These are phyloP conservation scores for Neofusicoccum kwambonambiense DNA, from an alignment of 2,329 filamentous ascomycete species.

Conservation along the genomic window DNA sequence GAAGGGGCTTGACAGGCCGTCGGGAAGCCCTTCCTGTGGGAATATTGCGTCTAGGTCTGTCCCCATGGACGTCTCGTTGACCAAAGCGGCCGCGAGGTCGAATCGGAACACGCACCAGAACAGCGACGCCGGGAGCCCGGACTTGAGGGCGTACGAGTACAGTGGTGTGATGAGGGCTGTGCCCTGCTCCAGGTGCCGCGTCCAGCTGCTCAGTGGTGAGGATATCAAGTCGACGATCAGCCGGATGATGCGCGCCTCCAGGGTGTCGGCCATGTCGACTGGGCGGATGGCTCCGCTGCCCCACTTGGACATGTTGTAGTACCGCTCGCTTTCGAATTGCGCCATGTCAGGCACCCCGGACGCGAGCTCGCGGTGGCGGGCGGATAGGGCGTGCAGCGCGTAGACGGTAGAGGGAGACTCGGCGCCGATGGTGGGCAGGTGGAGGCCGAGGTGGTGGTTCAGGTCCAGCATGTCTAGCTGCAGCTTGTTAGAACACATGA, in stretches of 20 bases:
- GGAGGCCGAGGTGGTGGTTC: constrained; percentile 52
- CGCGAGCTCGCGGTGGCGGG: constrained; percentile 5
- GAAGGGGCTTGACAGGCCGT: background rate
- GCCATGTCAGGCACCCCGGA: background rate
- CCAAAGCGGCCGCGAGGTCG: background rate
- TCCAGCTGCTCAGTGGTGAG: background rate
- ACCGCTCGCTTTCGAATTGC: constrained; percentile 1
- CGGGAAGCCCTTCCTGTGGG: background rate
- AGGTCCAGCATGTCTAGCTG: constrained; percentile 59
- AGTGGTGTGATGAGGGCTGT: background rate
- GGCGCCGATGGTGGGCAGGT: constrained; percentile 50
- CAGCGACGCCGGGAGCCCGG: background rate
- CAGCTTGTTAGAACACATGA: background rate
- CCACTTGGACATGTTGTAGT: constrained; percentile 41
- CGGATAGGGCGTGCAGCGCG: constrained; percentile 55
- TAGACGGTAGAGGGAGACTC: constrained; percentile 47
- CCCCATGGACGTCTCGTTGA: background rate
- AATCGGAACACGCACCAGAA: constrained; percentile 4
- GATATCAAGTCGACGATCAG: constrained; percentile 1
- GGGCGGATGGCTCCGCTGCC: constrained; percentile 48
- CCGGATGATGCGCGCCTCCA: background rate
- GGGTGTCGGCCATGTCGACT: constrained; percentile 42
- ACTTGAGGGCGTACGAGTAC: background rate
- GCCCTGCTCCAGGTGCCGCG: background rate
- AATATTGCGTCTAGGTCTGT: background rate